Evolutionary conservation across 768 basidiomycete species (phyloP).

Genomic region (Cantharellus cinnabarinus): DNA sequence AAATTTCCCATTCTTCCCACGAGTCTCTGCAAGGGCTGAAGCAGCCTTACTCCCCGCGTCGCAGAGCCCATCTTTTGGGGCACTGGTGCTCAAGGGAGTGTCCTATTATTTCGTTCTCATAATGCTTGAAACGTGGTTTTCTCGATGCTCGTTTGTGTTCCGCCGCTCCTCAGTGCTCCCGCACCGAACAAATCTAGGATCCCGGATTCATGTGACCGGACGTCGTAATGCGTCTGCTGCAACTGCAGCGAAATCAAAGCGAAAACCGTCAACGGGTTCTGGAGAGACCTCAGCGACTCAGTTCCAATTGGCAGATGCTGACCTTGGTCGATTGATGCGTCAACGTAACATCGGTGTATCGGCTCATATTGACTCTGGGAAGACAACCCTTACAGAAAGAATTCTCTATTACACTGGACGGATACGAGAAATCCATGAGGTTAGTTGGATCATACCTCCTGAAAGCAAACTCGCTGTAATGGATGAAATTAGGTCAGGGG

Average conservation of each 20-base stretch:
- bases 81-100: too few relatives aligned
- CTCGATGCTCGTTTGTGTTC: too few relatives aligned
- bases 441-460: slow-evolving; percentile 20
- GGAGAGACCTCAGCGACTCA: neutral
- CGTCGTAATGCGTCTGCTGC: slow-evolving; percentile 1
- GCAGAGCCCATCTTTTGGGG: too few relatives aligned
- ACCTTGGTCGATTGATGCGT: slow-evolving; percentile 40
- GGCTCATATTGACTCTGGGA: slow-evolving; percentile 91
- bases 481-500: slow-evolving; percentile 50
- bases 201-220: too few relatives aligned
- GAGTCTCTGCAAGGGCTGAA: too few relatives aligned
- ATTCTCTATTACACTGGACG: slow-evolving; percentile 91
- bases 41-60: too few relatives aligned
- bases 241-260: neutral
- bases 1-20: too few relatives aligned
- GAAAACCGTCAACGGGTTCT: neutral
- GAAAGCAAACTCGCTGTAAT: neutral
- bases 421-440: slow-evolving; percentile 92
- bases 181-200: too few relatives aligned
- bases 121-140: too few relatives aligned
- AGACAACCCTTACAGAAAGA: slow-evolving; percentile 94
- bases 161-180: too few relatives aligned
- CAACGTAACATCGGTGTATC: slow-evolving; percentile 95
- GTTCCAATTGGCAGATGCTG: slow-evolving; percentile 28
- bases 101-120: too few relatives aligned